Evolutionary conservation across 1,139 yeast species (phyloP), one percentile per base, ranked within the genome.

Genomic region (Kodamaea anthophila): DNA sequence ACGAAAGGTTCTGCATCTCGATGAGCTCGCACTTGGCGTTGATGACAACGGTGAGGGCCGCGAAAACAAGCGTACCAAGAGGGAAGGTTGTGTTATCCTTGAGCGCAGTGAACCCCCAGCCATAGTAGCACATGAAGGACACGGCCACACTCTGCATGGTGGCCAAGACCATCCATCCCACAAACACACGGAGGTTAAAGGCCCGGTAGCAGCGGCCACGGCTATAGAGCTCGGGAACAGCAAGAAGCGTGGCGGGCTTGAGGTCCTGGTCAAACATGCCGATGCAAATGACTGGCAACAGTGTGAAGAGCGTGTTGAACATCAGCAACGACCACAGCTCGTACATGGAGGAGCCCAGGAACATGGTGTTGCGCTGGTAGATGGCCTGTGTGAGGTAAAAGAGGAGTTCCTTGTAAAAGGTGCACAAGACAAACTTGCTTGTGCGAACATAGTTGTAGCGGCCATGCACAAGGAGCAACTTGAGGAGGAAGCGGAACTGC

Each of bases 241-340:
- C 94, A 33, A 91, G 55, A 32, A 91, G 64, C 0, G 98, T 91
- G 2, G 94, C 75, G 0, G 97, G 94, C 32, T 77, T 70, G 50
- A 93, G 65, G 49, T 93, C 99, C 49, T 81, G 82, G 46, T 91
- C 96, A 57, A 91, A 82, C 75, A 88, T 84, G n/a, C 99, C 99
- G 32, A 93, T 66, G 46, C 94, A 84, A 27, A 91, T 53, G 2
- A 91, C 98, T 0, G 96, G 91, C 30, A 93, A 63, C 0, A 96
- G 85, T 0, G 98, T 91, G 58, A 93, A 93, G 40, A 93, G 66
- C 0, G 98, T 91, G 53, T 91, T 93, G 60, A 84, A 93, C 96
- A 93, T 87, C 1, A 97, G 84, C 39, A 91, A 65, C 1, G 97
- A 88, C 96, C 97, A 88, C 30, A 88, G 80, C 51, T 93, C 98